Base-by-base conservation (phyloP, 805 yeast species). In the Candida easanensis region DNA sequence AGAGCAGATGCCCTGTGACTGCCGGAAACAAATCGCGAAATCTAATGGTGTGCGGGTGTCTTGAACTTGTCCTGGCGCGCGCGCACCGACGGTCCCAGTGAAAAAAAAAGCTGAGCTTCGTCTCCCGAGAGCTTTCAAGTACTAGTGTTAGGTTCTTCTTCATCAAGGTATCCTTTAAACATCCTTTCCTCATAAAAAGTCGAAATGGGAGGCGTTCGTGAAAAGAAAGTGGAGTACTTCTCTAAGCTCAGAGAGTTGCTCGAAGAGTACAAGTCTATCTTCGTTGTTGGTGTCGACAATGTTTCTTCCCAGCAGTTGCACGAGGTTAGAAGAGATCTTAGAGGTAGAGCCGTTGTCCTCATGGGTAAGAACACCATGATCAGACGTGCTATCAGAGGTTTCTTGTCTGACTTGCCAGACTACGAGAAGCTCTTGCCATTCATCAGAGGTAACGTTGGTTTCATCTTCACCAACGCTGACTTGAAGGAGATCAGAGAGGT, bases 351-450 rank as follows among this genome's bases (percentile, higher is more conserved):
- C 67, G 93, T 87, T 61, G 90, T 93, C 61, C 79, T 93, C 68
- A 93, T 93, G 99, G 99, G 99, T 80, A 93, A 93, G 87, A 93
- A 93, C 97, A 93, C 99, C 82, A 91, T 93, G 98, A 96, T 93
- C 61, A 88, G 99, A 81, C 89, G 98, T 79, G 99, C 99, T 70
- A 78, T 93, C 81, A 89, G 99, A 79, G 93, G 89, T 65, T 88
- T 88, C 84, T 69, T 90, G 61, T 42, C 83, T 65, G 98, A 91
- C 70, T 80, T 88, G 76, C 97, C 98, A 71, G 97, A 93, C 65
- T 86, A 71, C 70, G 99, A 93, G 80, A 89, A 84, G 74, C 73
- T 93, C 65, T 77, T 93, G 74, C 98, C 99, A 61, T 84, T 75
- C 79, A 81, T 95, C 72, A 88, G 74, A 74, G 99, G 99, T 77